phyloP scores from a whole-genome alignment of 163 green algal species.

The Trebouxiophyceae sp. region DNA sequence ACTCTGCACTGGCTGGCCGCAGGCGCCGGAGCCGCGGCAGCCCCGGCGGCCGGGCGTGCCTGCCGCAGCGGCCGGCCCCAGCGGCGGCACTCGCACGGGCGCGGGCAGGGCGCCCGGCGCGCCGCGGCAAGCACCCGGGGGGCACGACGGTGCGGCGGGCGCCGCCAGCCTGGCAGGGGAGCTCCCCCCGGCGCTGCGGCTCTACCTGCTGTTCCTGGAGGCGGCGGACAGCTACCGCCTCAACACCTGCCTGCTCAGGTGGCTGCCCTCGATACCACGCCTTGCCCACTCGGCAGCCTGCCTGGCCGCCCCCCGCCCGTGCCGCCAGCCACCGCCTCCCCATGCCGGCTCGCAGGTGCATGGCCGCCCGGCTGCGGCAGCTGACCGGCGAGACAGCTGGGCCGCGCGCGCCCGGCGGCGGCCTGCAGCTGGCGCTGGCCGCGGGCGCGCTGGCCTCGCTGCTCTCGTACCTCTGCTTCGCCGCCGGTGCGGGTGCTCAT shows the following conservation, averaged over 20 bases:
- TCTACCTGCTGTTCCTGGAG: slow-evolving; percentile 55
- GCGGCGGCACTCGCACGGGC: too few species aligned
- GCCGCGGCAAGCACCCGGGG: too few species aligned
- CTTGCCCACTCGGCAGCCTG: not conserved
- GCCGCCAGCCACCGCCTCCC: too few species aligned
- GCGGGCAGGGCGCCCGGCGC: too few species aligned
- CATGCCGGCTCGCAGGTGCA: slow-evolving; percentile 22
- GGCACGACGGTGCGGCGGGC: not conserved
- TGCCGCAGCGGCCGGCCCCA: too few species aligned
- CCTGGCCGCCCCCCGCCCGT: too few species aligned
- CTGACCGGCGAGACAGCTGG: not conserved
- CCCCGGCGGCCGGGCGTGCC: slow-evolving; percentile 36
- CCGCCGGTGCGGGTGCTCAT: not conserved
- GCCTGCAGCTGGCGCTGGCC: slow-evolving; percentile 19
- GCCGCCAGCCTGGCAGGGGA: slow-evolving; percentile 10
- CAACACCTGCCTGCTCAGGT: slow-evolving; percentile 24
- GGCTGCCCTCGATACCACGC: not conserved
- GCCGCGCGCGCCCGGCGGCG: not conserved
- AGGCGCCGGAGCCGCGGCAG: slow-evolving; percentile 18
- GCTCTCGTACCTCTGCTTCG: slow-evolving; percentile 44
- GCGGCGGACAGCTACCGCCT: slow-evolving; percentile 49
- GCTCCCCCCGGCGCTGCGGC: slow-evolving; percentile 41
- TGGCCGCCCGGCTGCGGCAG: slow-evolving; percentile 23
- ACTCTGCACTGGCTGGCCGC: slow-evolving; percentile 27
- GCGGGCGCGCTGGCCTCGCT: slow-evolving; percentile 37